Evolutionary conservation across 2,329 filamentous ascomycete genomes (phyloP).

Genomic region (Hypoxylon rubiginosum): DNA sequence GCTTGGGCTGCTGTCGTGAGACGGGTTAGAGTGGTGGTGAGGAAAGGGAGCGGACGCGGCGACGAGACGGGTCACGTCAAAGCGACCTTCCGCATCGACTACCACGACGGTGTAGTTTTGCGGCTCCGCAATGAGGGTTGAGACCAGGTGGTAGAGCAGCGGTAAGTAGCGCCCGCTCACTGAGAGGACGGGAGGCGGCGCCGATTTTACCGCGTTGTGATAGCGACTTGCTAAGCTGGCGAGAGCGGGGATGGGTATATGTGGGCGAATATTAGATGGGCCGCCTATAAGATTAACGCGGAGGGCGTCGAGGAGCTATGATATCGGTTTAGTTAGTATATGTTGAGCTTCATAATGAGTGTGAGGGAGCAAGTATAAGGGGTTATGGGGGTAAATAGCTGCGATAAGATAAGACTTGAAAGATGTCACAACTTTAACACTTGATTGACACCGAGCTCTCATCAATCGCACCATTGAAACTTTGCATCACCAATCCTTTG

Average conservation of each 20-base stretch:
- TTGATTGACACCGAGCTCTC: constrained; percentile 11
- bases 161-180: constrained; percentile 67
- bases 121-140: constrained; percentile 63
- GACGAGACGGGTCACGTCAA: constrained; percentile 64
- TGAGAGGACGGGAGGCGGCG: constrained; percentile 58
- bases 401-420: constrained; percentile 50
- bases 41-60: constrained; percentile 4
- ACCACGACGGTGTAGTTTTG: constrained; percentile 64
- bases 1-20: not conserved
- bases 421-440: not conserved
- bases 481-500: constrained; percentile 5
- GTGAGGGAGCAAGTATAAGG: not conserved
- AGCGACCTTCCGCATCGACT: constrained; percentile 68
- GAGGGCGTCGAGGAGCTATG: constrained; percentile 45
- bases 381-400: constrained; percentile 5
- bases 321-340: constrained; percentile 18
- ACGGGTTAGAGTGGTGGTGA: constrained; percentile 31
- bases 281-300: constrained; percentile 26
- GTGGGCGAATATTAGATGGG: constrained; percentile 32
- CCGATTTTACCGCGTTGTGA: constrained; percentile 62
- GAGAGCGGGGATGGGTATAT: constrained; percentile 59
- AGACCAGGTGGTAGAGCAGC: constrained; percentile 68
- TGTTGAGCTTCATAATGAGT: constrained; percentile 16
- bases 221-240: constrained; percentile 62
- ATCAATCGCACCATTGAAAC: constrained; percentile 11